Evolutionary conservation across 176 grass and related monocot genomes (phyloP).

Genomic region (Bromus sterilis): DNA sequence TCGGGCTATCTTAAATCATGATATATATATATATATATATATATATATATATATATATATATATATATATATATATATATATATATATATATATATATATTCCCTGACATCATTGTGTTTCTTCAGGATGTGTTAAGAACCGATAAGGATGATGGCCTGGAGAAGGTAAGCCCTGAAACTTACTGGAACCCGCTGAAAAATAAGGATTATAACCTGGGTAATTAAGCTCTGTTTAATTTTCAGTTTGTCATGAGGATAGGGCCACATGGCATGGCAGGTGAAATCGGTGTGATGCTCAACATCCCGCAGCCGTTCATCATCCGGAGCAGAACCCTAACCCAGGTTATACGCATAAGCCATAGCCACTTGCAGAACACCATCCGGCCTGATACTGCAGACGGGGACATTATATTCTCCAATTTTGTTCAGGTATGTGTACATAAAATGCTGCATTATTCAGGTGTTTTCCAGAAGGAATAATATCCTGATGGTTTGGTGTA

Average conservation of each 20-base stretch:
- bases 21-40: too few relatives aligned
- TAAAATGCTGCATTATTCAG: background rate
- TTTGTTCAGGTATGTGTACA: background rate
- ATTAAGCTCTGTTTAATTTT: background rate
- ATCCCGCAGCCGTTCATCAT: slow-evolving; percentile 53
- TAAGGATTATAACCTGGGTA: background rate
- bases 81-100: too few relatives aligned
- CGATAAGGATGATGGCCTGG: slow-evolving; percentile 6
- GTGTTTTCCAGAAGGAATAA: background rate
- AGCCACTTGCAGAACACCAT: slow-evolving; percentile 28
- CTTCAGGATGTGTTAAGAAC: slow-evolving; percentile 8
- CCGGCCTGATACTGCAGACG: slow-evolving; percentile 23
- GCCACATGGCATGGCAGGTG: slow-evolving; percentile 44
- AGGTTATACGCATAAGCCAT: slow-evolving; percentile 35
- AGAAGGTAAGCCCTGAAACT: background rate
- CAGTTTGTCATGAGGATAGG: slow-evolving; percentile 23
- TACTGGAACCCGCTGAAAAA: background rate
- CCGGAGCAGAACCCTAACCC: slow-evolving; percentile 29
- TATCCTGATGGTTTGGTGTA: background rate
- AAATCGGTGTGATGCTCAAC: slow-evolving; percentile 46
- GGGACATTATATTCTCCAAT: slow-evolving; percentile 2
- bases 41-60: too few relatives aligned
- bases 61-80: too few relatives aligned
- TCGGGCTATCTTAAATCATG: too few relatives aligned
- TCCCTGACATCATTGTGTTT: background rate